Conservation (phyloP, 2,329 filamentous ascomycete genomes). For the Ophiostoma angusticollis region DNA sequence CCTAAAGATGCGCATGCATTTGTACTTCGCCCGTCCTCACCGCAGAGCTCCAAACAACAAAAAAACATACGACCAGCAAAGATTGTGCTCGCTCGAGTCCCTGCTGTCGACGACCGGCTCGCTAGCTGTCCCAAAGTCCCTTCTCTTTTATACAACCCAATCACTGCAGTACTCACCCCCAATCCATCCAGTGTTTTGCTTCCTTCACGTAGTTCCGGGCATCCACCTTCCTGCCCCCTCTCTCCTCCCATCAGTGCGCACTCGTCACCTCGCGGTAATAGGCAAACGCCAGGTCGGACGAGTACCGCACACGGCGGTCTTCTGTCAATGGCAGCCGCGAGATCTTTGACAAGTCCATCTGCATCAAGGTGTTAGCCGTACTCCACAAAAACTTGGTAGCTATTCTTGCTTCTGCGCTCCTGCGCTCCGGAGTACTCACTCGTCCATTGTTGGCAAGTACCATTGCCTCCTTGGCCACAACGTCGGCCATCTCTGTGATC, state of each 20-base stretch:
- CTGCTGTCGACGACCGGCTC: too few relatives aligned
- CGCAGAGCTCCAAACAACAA: too few relatives aligned
- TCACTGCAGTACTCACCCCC: too few relatives aligned
- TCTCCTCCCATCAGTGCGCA: constrained; percentile 13
- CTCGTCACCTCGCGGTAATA: constrained; percentile 56
- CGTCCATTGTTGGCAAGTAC: constrained; percentile 41
- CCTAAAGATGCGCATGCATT: too few relatives aligned
- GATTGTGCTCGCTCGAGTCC: too few relatives aligned
- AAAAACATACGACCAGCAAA: too few relatives aligned
- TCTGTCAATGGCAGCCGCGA: constrained; percentile 55
- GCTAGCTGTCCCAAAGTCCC: too few relatives aligned
- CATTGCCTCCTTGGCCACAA: constrained; percentile 54
- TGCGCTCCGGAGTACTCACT: too few relatives aligned
- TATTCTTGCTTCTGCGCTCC: too few relatives aligned
- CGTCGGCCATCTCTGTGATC: constrained; percentile 67
- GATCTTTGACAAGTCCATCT: constrained; percentile 35
- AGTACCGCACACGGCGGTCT: constrained; percentile 58
- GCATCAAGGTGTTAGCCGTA: constrained; percentile 17
- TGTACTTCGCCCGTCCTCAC: too few relatives aligned
- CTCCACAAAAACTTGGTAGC: too few relatives aligned
- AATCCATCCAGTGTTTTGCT: neutral
- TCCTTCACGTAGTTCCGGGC: neutral
- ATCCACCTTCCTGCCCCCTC: neutral
- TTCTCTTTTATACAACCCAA: too few relatives aligned
- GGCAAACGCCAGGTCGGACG: constrained; percentile 53